Evolutionary conservation across 164 flowering plant species (phyloP).

Genomic region (Tetrastigma voinierianum): DNA sequence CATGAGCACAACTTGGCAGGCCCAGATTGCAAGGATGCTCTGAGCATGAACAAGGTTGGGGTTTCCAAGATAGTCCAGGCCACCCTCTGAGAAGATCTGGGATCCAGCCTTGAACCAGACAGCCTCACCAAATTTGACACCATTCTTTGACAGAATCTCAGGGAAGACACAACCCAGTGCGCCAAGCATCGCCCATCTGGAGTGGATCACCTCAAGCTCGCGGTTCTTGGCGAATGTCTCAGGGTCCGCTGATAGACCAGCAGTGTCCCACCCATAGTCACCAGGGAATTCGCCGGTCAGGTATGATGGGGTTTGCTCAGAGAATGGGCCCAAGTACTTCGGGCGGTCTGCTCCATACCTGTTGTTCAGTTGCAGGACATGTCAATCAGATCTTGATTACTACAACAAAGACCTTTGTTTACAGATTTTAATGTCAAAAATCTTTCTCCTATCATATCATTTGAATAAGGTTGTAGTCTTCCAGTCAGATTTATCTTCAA

Average conservation of each 20-base stretch:
- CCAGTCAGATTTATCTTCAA: too few relatives aligned
- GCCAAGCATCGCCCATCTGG: slow-evolving; percentile 74
- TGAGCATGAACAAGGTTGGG: slow-evolving; percentile 74
- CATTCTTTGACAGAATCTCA: slow-evolving; percentile 56
- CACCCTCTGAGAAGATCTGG: slow-evolving; percentile 71
- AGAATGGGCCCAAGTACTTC: slow-evolving; percentile 69
- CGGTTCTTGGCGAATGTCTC: slow-evolving; percentile 79
- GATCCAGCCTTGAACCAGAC: slow-evolving; percentile 78
- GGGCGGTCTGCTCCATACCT: slow-evolving; percentile 78
- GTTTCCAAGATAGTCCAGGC: slow-evolving; percentile 69
- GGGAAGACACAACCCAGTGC: slow-evolving; percentile 74
- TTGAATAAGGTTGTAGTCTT: too few relatives aligned
- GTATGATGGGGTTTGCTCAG: slow-evolving; percentile 74
- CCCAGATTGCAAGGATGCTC: slow-evolving; percentile 74
- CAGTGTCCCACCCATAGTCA: slow-evolving; percentile 76
- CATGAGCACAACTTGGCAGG: slow-evolving; percentile 66
- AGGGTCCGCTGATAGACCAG: slow-evolving; percentile 66
- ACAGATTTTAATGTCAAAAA: too few relatives aligned
- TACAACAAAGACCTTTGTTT: not conserved
- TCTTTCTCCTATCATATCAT: too few relatives aligned
- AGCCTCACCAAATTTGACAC: slow-evolving; percentile 66
- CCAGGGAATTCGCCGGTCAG: slow-evolving; percentile 72
- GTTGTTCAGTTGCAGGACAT: slow-evolving; percentile 4
- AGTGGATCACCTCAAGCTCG: slow-evolving; percentile 71
- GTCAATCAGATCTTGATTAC: not conserved